phyloP scores from a whole-genome alignment of 148 eudicot genomes.

The Fagopyrum homotropicum region DNA sequence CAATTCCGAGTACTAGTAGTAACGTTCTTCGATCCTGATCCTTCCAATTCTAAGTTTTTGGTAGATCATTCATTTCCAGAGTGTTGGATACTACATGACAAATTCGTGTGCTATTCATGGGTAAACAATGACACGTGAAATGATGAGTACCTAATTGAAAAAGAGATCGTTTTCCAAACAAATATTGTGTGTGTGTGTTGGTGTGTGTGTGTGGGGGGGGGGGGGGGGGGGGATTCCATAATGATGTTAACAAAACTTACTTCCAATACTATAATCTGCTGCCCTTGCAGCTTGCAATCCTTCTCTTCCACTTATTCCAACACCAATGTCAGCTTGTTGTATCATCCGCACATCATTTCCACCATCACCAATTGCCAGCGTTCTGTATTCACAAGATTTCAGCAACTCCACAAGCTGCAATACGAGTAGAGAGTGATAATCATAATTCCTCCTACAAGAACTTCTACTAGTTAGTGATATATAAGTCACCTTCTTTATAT shows the following conservation, averaged over 20 bases:
- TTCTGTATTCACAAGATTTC: slow-evolving; percentile 83
- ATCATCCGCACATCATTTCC: slow-evolving; percentile 99
- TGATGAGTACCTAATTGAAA: not conserved
- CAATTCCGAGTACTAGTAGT: no score
- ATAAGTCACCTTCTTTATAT: not conserved
- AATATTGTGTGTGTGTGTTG: not conserved
- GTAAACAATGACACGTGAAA: not conserved
- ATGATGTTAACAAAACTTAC: slow-evolving; percentile 33
- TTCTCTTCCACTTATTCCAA: slow-evolving; percentile 98
- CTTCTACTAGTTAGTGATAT: slow-evolving; percentile 3
- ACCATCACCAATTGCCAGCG: slow-evolving; percentile 96
- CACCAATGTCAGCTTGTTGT: slow-evolving; percentile 98
- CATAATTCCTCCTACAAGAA: slow-evolving; percentile 6
- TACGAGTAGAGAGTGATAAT: not conserved
- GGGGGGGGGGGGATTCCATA: not conserved
- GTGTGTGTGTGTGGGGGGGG: no score
- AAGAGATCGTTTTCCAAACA: not conserved
- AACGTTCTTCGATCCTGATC: no score
- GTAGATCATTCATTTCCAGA: no score
- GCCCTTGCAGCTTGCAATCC: slow-evolving; percentile 99
- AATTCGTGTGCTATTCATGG: no score
- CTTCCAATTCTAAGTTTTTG: no score
- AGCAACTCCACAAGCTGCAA: slow-evolving; percentile 84
- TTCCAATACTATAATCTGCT: slow-evolving; percentile 98
- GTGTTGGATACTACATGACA: no score